Base-by-base conservation (phyloP, 768 basidiomycete species). In the Gelatoporia subvermispora region DNA sequence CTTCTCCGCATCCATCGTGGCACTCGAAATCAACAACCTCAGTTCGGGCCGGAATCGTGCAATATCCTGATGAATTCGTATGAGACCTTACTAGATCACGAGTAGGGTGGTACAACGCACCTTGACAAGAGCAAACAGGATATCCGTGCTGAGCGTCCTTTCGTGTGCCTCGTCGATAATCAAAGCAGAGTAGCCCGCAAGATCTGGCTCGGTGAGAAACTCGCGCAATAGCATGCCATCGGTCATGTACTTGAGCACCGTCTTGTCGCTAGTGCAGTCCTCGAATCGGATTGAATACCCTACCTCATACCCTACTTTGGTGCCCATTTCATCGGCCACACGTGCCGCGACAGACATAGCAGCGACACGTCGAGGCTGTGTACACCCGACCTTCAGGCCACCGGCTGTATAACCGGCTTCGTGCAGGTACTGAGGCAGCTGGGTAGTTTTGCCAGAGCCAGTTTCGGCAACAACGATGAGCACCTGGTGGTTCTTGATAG, bases 261-360 rank as follows among this genome's bases (percentile, higher is more conserved):
- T 99, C 74, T 96, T 97, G 75, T 98, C 93, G 72, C 92, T 96
- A 17, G 96, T 99, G 66, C 93, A 96, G 67, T 99, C 96, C 69
- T 99, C 96, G 70, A 99, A 99, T 25, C 96, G 91, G 58, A 99
- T 99, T 28, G 94, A 95, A 68, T 99, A 99, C n/a, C 96, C 96
- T 43, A 99, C 96, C 70, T 98, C 95, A 58, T 94, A 90, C 9
- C 96, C 96, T 35, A 99, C 85, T 66, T 97, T 88, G 3, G 85
- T 88, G 8, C 94, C 96, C 86, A 98, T 93, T 70, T 99, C 96
- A 53, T 98, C 96, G 0, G 96, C 95, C 15, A 99, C 96, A 71
- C 96, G 95, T 15, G 95, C 93, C 3, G 96, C 96, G 45, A 99
- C 96, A 38, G 90, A 93, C 96, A 99, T 99, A 34, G 96, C 96